Percentiles rank a stretch among this genome's conserved stretches.
These are phyloP conservation scores for Nakazawaea molendinolei DNA, from an alignment of 805 yeast genomes.

Conservation along the genomic window DNA sequence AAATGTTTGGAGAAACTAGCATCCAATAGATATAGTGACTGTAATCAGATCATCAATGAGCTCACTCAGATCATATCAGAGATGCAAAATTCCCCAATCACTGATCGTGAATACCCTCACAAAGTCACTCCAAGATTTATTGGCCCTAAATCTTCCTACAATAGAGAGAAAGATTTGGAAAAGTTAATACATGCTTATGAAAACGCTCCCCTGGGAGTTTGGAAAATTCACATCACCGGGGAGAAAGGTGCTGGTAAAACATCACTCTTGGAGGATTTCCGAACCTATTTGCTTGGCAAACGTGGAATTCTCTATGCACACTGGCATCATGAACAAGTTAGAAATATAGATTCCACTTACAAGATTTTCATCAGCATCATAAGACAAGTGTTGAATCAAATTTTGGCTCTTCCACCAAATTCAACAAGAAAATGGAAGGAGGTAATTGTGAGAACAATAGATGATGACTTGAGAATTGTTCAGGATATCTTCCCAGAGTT, in stretches of 20 bases:
- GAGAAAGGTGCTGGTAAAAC: constrained; percentile 41
- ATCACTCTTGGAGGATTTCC: constrained; percentile 32
- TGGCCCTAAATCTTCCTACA: constrained; percentile 22
- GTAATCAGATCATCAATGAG: constrained; percentile 30
- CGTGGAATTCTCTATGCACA: constrained; percentile 23
- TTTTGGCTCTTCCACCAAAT: constrained; percentile 30
- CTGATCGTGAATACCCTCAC: constrained; percentile 12
- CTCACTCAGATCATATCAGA: constrained; percentile 21
- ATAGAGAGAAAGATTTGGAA: constrained; percentile 21
- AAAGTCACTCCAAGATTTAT: constrained; percentile 14
- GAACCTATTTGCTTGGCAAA: constrained; percentile 25
- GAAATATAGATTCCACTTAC: constrained; percentile 17
- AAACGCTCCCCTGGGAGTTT: constrained; percentile 17
- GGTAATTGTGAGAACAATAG: constrained; percentile 28
- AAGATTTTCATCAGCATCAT: constrained; percentile 14
- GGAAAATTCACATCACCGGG: constrained; percentile 31
- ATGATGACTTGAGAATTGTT: constrained; percentile 34
- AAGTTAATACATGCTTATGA: constrained; percentile 19
- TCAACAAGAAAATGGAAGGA: constrained; percentile 34
- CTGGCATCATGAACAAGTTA: constrained; percentile 25
- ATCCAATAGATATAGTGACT: constrained; percentile 29
- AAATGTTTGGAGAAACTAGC: constrained; percentile 35
- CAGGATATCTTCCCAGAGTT: constrained; percentile 39
- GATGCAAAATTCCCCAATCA: constrained; percentile 15
- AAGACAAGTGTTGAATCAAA: constrained; percentile 32